A percentile compares a stretch with the other conserved stretches of the same genome.
Evolutionary conservation across 768 basidiomycete genomes (phyloP).

Genomic region (Tubosaeta brunneosetosa): DNA sequence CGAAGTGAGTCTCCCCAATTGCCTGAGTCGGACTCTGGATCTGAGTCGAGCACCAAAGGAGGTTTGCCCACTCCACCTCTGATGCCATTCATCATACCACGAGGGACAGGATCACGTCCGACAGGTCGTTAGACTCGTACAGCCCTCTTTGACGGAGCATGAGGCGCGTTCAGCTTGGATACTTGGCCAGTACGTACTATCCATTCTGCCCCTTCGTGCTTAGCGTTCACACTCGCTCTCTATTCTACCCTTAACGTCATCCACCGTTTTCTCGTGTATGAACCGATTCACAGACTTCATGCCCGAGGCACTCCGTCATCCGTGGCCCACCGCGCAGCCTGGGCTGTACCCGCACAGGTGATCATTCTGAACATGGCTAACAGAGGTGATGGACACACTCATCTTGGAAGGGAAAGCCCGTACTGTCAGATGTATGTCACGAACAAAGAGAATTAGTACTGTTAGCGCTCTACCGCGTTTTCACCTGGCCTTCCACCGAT

Average conservation of each 20-base stretch:
- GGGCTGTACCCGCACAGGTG: conserved; percentile 38
- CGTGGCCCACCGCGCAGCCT: conserved; percentile 46
- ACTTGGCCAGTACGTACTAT: conserved; percentile 78
- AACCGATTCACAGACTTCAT: conserved; percentile 44
- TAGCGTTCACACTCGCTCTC: not conserved
- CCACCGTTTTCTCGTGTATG: conserved; percentile 55
- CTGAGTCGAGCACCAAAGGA: conserved; percentile 23
- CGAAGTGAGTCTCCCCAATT: conserved; percentile 26
- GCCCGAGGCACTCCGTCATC: conserved; percentile 54
- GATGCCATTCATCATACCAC: conserved; percentile 29
- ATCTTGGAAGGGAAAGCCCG: conserved; percentile 19
- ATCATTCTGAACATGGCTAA: conserved; percentile 4
- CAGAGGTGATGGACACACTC: conserved; percentile 1
- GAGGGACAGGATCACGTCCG: conserved; percentile 1
- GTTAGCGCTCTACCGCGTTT: not conserved
- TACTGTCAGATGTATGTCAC: conserved; percentile 17
- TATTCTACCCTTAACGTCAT: conserved; percentile 48
- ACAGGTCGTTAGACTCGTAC: conserved; percentile 40
- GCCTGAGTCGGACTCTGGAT: conserved; percentile 13
- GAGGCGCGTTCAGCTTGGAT: conserved; percentile 76
- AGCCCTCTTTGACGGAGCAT: conserved; percentile 65
- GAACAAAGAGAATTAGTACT: not conserved
- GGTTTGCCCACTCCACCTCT: conserved; percentile 39
- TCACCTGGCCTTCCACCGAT: not conserved
- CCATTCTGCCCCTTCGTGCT: not conserved